phyloP scores from a whole-genome alignment of 192 early-diverging fungal species.

The Spizellomyces sp. region DNA sequence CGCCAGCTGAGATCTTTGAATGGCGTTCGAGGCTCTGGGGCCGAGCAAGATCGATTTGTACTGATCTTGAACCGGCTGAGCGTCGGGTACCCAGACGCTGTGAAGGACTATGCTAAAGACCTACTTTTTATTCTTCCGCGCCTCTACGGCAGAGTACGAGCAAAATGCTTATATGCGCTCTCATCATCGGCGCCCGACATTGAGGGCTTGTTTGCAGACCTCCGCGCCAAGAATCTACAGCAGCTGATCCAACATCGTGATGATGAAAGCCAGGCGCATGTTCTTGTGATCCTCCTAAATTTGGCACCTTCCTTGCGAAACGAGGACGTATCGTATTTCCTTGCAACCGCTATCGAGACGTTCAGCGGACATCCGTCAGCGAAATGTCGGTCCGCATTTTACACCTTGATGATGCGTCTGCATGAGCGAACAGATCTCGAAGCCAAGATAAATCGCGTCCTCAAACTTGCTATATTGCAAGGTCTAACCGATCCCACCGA shows the following conservation, averaged over 20 bases:
- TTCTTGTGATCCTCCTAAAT: slow-evolving; percentile 56
- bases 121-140: slow-evolving; percentile 56
- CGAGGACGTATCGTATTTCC: slow-evolving; percentile 51
- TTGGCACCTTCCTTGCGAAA: slow-evolving; percentile 41
- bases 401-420: slow-evolving; percentile 31
- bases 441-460: not conserved
- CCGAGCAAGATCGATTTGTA: slow-evolving; percentile 36
- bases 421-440: slow-evolving; percentile 13
- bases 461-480: slow-evolving; percentile 37
- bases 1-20: slow-evolving; percentile 1
- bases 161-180: slow-evolving; percentile 56
- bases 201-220: slow-evolving; percentile 55
- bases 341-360: slow-evolving; percentile 45
- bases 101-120: slow-evolving; percentile 26
- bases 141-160: slow-evolving; percentile 46
- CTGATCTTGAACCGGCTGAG: slow-evolving; percentile 41
- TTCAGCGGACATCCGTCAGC: slow-evolving; percentile 56
- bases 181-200: slow-evolving; percentile 50
- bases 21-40: not conserved
- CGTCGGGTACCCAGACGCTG: slow-evolving; percentile 31
- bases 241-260: slow-evolving; percentile 57
- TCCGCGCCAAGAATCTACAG: slow-evolving; percentile 55
- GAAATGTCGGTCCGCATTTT: slow-evolving; percentile 43
- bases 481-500: slow-evolving; percentile 43
- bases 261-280: slow-evolving; percentile 57